phyloP scores from a whole-genome alignment of 2,329 filamentous ascomycete genomes.

The Cordyceps militaris region DNA sequence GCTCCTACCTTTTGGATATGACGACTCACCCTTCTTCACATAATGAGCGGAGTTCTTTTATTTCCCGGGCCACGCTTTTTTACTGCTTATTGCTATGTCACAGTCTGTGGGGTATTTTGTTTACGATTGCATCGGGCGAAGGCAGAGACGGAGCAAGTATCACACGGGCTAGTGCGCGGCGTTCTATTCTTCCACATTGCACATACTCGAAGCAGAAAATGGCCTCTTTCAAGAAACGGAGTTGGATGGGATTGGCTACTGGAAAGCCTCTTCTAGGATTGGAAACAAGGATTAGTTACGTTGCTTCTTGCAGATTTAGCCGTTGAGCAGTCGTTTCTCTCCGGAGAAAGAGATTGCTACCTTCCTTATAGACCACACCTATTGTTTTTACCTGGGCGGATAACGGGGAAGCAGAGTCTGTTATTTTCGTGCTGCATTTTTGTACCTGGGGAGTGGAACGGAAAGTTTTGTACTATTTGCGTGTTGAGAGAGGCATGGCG shows the following conservation, averaged over 20 bases:
- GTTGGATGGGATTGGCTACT: background rate
- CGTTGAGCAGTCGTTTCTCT: background rate
- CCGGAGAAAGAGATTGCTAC: background rate
- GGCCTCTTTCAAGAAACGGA: background rate
- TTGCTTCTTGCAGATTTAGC: background rate
- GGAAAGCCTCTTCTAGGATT: background rate
- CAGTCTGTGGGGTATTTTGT: background rate
- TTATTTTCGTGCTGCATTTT: background rate
- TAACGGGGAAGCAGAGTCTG: background rate
- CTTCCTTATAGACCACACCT: background rate
- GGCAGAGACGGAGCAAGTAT: background rate
- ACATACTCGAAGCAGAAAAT: background rate
- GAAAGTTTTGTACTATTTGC: background rate
- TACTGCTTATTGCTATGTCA: background rate
- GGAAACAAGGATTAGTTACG: background rate
- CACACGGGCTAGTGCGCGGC: background rate
- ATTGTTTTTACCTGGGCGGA: background rate
- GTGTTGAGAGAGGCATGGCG: background rate
- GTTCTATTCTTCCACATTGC: slow-evolving; percentile 1
- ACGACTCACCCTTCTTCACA: slow-evolving; percentile 8
- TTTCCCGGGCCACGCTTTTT: background rate
- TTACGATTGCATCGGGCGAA: background rate
- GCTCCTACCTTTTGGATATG: slow-evolving; percentile 8
- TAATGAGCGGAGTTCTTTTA: slow-evolving; percentile 11
- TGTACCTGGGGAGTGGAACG: background rate